phyloP scores from a whole-genome alignment of 106 monocot genomes.

The Vanilla planifolia region DNA sequence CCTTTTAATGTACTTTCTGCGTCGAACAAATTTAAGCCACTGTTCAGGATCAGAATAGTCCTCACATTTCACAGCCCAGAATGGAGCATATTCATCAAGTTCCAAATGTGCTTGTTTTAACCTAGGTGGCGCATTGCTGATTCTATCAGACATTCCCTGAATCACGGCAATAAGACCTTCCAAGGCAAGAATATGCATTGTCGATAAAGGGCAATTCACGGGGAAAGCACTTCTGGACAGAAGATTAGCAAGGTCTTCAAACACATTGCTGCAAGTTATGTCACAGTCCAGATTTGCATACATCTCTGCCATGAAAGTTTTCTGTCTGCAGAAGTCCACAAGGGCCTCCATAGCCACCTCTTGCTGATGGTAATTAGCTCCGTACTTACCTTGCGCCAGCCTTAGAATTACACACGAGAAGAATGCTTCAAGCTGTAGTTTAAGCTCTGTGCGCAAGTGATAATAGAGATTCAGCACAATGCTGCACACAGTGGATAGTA shows the following conservation, averaged over 20 bases:
- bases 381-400: slow-evolving; percentile 71
- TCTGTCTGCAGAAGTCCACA: slow-evolving; percentile 81
- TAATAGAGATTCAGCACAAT: slow-evolving; percentile 85
- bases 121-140: slow-evolving; percentile 32
- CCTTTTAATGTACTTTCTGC: slow-evolving; percentile 53
- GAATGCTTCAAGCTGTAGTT: slow-evolving; percentile 90
- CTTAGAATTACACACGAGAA: slow-evolving; percentile 88
- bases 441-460: slow-evolving; percentile 67
- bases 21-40: slow-evolving; percentile 60
- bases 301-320: slow-evolving; percentile 76
- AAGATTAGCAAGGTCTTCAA: slow-evolving; percentile 71
- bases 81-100: slow-evolving; percentile 50
- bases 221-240: slow-evolving; percentile 76
- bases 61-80: slow-evolving; percentile 60
- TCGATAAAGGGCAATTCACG: slow-evolving; percentile 55
- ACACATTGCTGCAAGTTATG: slow-evolving; percentile 70
- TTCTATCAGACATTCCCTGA: slow-evolving; percentile 60
- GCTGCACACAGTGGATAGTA: slow-evolving; percentile 81
- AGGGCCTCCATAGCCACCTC: slow-evolving; percentile 95
- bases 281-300: slow-evolving; percentile 86
- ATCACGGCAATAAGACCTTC: slow-evolving; percentile 69
- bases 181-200: slow-evolving; percentile 63
- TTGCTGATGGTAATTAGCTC: slow-evolving; percentile 81
- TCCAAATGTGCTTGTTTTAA: slow-evolving; percentile 22
- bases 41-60: slow-evolving; percentile 51